These are phyloP conservation scores for Phytopythium mirpurense DNA, from an alignment of 352 stramenopile species.

Conservation along the genomic window DNA sequence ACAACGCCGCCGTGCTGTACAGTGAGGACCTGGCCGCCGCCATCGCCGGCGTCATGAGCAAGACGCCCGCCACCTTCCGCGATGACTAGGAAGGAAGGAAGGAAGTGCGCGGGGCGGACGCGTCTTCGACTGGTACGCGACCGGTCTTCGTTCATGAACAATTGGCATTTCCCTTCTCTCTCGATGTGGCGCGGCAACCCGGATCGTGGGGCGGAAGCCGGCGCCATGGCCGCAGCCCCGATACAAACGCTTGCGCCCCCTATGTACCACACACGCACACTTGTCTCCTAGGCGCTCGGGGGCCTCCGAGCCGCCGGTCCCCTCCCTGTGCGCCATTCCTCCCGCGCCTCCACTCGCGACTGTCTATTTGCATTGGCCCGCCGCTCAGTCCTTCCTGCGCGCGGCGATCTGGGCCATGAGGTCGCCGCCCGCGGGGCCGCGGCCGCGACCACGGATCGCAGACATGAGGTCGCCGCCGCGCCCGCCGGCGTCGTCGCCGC, in stretches of 20 bases:
- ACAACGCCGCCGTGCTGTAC: slow-evolving; percentile 82
- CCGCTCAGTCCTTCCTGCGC: slow-evolving; percentile 54
- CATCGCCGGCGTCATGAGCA: slow-evolving; percentile 67
- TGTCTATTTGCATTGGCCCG: slow-evolving; percentile 4
- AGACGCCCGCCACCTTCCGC: slow-evolving; percentile 58
- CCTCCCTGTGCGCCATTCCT: too few relatives aligned
- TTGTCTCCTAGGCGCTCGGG: too few relatives aligned
- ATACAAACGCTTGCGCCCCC: too few relatives aligned
- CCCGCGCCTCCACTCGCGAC: slow-evolving; percentile 1
- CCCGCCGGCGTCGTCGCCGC: slow-evolving; percentile 13
- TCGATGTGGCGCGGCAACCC: too few relatives aligned
- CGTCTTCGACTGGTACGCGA: too few relatives aligned
- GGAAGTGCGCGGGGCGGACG: not conserved
- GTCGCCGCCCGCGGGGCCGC: slow-evolving; percentile 26
- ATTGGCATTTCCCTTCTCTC: slow-evolving; percentile 2
- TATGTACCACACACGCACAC: not conserved
- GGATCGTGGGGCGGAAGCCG: too few relatives aligned
- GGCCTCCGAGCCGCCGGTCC: too few relatives aligned
- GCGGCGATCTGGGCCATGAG: slow-evolving; percentile 54
- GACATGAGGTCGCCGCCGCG: slow-evolving; percentile 45
- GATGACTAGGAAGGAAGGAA: slow-evolving; percentile 36
- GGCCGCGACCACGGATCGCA: slow-evolving; percentile 22
- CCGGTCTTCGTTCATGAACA: not conserved
- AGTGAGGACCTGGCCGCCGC: slow-evolving; percentile 80
- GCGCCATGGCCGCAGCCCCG: too few relatives aligned